Conservation (phyloP, 768 basidiomycete species). For the Lepiota subincarnata region DNA sequence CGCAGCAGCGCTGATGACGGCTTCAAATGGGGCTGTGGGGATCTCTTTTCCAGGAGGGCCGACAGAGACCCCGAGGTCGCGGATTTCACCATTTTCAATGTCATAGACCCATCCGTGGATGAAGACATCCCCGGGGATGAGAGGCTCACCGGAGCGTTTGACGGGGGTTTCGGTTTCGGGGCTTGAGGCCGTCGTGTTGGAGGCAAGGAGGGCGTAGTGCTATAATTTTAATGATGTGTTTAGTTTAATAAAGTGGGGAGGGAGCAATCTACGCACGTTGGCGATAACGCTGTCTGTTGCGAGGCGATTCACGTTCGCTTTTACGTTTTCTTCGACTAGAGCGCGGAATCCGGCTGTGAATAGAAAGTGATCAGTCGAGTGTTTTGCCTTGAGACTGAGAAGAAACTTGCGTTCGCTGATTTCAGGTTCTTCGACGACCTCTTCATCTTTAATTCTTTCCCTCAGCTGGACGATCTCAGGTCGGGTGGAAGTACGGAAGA, state of each 20-base stretch:
- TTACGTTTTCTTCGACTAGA: slow-evolving; percentile 14
- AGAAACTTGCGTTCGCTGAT: slow-evolving; percentile 26
- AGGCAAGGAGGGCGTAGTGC: slow-evolving; percentile 15
- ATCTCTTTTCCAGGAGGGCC: slow-evolving; percentile 25
- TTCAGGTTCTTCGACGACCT: slow-evolving; percentile 22
- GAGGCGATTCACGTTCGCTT: slow-evolving; percentile 17
- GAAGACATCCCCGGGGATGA: slow-evolving; percentile 17
- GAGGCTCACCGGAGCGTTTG: slow-evolving; percentile 13
- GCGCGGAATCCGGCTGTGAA: slow-evolving; percentile 31
- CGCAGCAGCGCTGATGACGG: slow-evolving; percentile 13
- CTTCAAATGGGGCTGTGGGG: slow-evolving; percentile 19
- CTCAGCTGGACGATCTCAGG: slow-evolving; percentile 32
- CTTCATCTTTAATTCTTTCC: slow-evolving; percentile 17
- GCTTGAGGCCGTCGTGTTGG: not conserved
- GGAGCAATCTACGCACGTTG: slow-evolving; percentile 13
- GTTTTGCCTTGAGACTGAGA: not conserved
- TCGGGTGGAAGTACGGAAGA: slow-evolving; percentile 28
- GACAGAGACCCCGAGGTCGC: slow-evolving; percentile 35
- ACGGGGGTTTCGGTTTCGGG: not conserved
- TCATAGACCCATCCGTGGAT: slow-evolving; percentile 56
- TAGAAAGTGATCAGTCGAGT: not conserved
- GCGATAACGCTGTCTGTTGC: slow-evolving; percentile 17
- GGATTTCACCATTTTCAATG: slow-evolving; percentile 40
- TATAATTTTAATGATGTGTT: not conserved
- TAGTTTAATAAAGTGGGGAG: not conserved